These are phyloP conservation scores for Bryum argenteum DNA, from an alignment of 225 moss, liverwort and hornwort species.

Conservation along the genomic window DNA sequence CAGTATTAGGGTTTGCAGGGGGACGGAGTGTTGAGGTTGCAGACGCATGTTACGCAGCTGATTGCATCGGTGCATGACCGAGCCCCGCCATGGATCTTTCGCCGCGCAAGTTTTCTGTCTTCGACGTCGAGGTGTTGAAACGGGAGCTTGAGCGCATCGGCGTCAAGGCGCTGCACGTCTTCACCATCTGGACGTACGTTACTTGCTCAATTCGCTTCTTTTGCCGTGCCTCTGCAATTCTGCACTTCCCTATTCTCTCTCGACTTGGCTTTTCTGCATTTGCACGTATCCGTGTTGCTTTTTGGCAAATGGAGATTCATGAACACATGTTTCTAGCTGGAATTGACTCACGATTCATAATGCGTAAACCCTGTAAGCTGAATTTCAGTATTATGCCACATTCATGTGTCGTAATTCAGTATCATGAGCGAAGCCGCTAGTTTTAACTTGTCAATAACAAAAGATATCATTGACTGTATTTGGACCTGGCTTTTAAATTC, in stretches of 20 bases:
- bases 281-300: background rate
- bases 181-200: conserved; percentile 83
- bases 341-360: background rate
- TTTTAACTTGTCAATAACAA: background rate
- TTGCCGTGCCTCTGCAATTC: background rate
- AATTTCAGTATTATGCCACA: background rate
- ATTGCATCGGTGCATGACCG: background rate
- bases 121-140: conserved; percentile 62
- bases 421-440: conserved; percentile 12
- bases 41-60: too few relatives aligned
- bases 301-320: background rate
- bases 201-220: conserved; percentile 3
- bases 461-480: background rate
- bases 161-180: conserved; percentile 75
- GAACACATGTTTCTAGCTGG: background rate
- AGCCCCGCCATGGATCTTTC: conserved; percentile 33
- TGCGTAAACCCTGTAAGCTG: background rate
- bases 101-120: conserved; percentile 47
- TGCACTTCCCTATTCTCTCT: conserved; percentile 5
- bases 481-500: conserved; percentile 11
- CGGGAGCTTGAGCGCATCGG: conserved; percentile 53
- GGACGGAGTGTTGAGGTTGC: too few relatives aligned
- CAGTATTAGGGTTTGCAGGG: conserved; percentile 4
- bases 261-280: background rate
- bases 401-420: background rate